Evolutionary conservation across 495 filamentous ascomycete genomes (phyloP).

Genomic region (Tuber borchii): DNA sequence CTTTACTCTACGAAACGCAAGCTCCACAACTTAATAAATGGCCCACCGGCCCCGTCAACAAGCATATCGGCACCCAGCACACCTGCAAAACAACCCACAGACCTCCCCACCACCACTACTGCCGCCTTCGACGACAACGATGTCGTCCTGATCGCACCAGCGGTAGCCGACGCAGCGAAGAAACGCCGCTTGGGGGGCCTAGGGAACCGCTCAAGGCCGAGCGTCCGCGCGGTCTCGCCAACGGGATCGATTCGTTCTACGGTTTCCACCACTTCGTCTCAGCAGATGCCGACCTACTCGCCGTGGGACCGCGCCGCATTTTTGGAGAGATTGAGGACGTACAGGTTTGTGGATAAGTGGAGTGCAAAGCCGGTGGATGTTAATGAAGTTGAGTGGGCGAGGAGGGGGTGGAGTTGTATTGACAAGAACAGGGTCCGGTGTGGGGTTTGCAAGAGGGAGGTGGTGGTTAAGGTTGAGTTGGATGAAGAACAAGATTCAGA

Average conservation of each 20-base stretch:
- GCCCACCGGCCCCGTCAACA: constrained; percentile 20
- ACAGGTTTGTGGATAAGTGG: constrained; percentile 85
- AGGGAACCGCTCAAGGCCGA: constrained; percentile 23
- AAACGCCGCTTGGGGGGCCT: constrained; percentile 37
- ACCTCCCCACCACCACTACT: constrained; percentile 8
- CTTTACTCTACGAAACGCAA: constrained; percentile 43
- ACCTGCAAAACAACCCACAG: constrained; percentile 14
- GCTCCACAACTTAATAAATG: constrained; percentile 42
- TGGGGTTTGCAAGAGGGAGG: constrained; percentile 69
- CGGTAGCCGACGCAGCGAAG: constrained; percentile 14
- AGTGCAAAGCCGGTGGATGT: constrained; percentile 69
- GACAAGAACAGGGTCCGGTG: constrained; percentile 77
- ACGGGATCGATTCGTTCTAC: constrained; percentile 32
- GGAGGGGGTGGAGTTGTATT: constrained; percentile 82
- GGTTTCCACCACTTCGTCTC: constrained; percentile 25
- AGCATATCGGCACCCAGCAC: constrained; percentile 20
- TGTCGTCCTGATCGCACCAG: constrained; percentile 23
- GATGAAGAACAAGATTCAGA: constrained; percentile 60
- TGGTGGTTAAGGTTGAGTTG: constrained; percentile 71
- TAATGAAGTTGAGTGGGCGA: constrained; percentile 92
- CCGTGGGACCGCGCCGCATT: constrained; percentile 81
- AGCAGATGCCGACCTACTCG: constrained; percentile 51
- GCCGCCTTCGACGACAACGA: constrained; percentile 15
- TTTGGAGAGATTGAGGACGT: constrained; percentile 74
- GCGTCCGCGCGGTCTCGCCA: constrained; percentile 38